Conservation (phyloP, 2,329 filamentous ascomycete species). For the Colletotrichum coccodes region DNA sequence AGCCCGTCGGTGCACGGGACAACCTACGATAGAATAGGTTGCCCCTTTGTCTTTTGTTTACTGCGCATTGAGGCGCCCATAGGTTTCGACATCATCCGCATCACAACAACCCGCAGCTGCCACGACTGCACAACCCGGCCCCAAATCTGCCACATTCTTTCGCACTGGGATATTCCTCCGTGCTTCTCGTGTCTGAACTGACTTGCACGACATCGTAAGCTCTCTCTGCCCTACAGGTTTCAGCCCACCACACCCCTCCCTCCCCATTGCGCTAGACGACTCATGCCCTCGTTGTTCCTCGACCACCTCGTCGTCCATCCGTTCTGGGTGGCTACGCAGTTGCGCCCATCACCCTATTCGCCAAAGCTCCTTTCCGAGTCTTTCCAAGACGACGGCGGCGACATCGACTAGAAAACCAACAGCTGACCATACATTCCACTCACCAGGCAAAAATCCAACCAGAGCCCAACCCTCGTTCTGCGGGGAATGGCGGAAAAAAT, state of each 20-base stretch:
- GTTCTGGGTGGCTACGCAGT: background rate
- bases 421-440: slow-evolving; percentile 11
- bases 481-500: slow-evolving; percentile 65
- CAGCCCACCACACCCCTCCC: slow-evolving; percentile 22
- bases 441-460: slow-evolving; percentile 6
- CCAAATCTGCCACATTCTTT: background rate
- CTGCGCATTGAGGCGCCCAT: background rate
- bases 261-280: slow-evolving; percentile 22
- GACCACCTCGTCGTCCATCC: slow-evolving; percentile 1
- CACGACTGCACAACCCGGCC: background rate
- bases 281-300: background rate
- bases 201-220: slow-evolving; percentile 23
- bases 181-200: background rate
- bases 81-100: slow-evolving; percentile 10
- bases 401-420: background rate
- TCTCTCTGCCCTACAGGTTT: slow-evolving; percentile 7
- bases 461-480: slow-evolving; percentile 21
- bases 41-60: slow-evolving; percentile 27
- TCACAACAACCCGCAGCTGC: slow-evolving; percentile 20
- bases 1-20: slow-evolving; percentile 27
- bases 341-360: background rate
- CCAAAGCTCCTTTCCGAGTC: background rate
- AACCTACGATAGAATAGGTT: slow-evolving; percentile 21
- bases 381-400: background rate
- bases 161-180: slow-evolving; percentile 22